Base-by-base conservation (phyloP, 2,329 filamentous ascomycete species). In the Microcyclosporella mali region DNA sequence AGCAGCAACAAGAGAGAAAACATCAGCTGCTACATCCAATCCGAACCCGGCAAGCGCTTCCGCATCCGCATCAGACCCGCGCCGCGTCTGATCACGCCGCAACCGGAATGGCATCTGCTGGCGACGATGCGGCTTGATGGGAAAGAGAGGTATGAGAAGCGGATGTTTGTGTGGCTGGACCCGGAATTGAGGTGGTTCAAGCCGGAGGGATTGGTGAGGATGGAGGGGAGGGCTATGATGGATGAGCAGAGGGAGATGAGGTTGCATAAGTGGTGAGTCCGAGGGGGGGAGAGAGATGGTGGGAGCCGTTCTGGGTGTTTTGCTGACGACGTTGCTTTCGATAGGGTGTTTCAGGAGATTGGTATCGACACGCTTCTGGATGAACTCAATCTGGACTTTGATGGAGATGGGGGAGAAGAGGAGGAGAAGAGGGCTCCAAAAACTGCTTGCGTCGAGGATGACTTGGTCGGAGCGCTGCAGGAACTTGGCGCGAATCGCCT, bases 91-190 rank as follows among this genome's bases (percentile, higher is more conserved):
- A 19, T n/a, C 4, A n/a, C 19, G 9, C n/a, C 12, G 4, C 12
- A 17, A 4, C 15, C 30, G 11, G 27, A 39, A n/a, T 45, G 33
- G n/a, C 45, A 39, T 16, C 25, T 39, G 6, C 27, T 51, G 12
- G 46, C 42, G 11, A 47, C 40, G 3, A 30, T 51, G 7, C 40
- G 43, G 15, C 28, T 51, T 9, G 46, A 51, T 17, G 49, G 40
- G 7, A 21, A 43, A 4, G 17, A 31, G 28, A 38, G n/a, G 12
- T 14, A 18, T 14, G 46, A 49, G 38, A 46, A 37, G 34, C 33
- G 37, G 11, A 27, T 12, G 30, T 40, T 51, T 15, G 14, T 51
- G n/a, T 47, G 40, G 30, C 37, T 44, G 19, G 46, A 51, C 27
- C 10, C 15, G 27, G 8, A 25, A 9, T 25, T 25, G 21, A 4